Evolutionary conservation across 2,329 filamentous ascomycete genomes (phyloP), one percentile per base, ranked within the genome.

Genomic region (Fonsecaea nubica): DNA sequence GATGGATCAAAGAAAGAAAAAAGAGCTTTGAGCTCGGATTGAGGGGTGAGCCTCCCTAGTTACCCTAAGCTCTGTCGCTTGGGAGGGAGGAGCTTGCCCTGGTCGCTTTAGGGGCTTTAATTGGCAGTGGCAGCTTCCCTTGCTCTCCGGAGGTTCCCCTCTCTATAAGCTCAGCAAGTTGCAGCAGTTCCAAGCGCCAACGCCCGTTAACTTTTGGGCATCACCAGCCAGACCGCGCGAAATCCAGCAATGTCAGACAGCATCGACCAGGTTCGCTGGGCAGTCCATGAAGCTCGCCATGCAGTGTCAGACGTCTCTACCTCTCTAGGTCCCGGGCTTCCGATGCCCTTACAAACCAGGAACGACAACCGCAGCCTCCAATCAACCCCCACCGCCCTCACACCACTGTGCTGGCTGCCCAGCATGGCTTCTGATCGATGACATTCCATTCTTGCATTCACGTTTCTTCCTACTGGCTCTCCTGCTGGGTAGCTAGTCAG

Each of bases 361-460:
- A 50, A 59, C 38, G 40, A 59, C 57, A 58, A 50, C 9, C 21
- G 9, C 25, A 25, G 10, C 42, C 15, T 50, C 57, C 57, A 59
- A 59, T 45, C 57, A 59, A 48, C 30, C 45, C 10, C 7, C 57
- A 25, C 21, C 40, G 50, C 57, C 42, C 57, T 59, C 57, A 59
- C 57, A 59, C 57, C 57, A 59, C 57, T 35, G 30, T 32, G 30
- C 10, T 7, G 2, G 42, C 25, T 33, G 42, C 36, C 54, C 45
- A 62, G 38, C 48, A 60, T 61, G 53, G 58, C 58, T 62, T 65
- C 50, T 60, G 55, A 65, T 65, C 66, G 58, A 65, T 65, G 66
- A 63, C 53, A 52, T 60, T 48, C 54, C 53, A 33, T 56, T 32
- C 30, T 32, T 36, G 52, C 56, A 25, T 65, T 57, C 30, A 21